Evolutionary conservation across 2,329 filamentous ascomycete species (phyloP), one percentile per base, ranked within the genome.

Genomic region (Thelonectria discophora): DNA sequence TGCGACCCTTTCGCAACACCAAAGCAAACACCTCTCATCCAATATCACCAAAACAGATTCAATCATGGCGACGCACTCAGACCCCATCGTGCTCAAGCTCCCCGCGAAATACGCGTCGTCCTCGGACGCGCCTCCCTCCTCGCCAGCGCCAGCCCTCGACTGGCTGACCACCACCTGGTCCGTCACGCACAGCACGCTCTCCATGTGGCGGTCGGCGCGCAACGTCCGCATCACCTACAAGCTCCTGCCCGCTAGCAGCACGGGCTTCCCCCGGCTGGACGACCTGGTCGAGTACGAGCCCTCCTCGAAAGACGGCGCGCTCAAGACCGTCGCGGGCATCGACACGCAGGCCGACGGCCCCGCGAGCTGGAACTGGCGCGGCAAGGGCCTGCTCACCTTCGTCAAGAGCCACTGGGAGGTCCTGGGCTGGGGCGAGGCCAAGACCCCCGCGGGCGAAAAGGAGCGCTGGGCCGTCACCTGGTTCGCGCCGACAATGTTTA

Each of bases 401-500:
- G 90, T 91, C 24, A 84, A 82, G 15, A 89, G 86, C 47, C 88
- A 92, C 72, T 97, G 93, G 93, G 91, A 97, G 81, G 79, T 95
- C 2, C 76, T 96, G 17, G 92, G 90, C 3, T 94, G 87, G 82
- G 92, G 92, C 5, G 84, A 89, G 72, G 73, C 75, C 20, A 69
- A 73, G 34, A 67, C 77, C 20, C 74, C 77, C 13, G 80, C 75
- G 32, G 77, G 77, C 1, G 74, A 71, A 9, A 74, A 69, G 49
- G 85, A 87, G 75, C 82, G 84, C 68, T 97, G 91, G 91, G 87
- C 86, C 1, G 91, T 97, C 13, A 96, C 91, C 5, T 94, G 90
- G 83, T 97, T 97, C 76, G 88, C 89, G 65, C 89, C 91, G 72
- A 96, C 91, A 21, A 68, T 94, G 46, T 96, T 97, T 69, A 95